Evolutionary conservation across 768 basidiomycete species (phyloP), one percentile per base, ranked within the genome.

Genomic region (Trametes villosa): DNA sequence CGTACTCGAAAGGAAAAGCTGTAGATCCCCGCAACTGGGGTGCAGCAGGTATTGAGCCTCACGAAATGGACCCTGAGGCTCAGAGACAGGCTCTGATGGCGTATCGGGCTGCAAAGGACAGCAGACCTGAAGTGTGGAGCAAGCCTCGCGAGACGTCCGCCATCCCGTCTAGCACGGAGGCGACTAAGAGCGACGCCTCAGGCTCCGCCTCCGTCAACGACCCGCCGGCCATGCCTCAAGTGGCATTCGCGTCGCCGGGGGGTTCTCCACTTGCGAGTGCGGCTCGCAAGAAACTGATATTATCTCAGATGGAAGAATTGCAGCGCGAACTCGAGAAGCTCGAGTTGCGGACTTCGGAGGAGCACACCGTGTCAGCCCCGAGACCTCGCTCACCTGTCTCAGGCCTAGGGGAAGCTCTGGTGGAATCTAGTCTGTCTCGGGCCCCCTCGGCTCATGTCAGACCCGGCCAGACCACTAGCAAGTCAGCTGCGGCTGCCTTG

Each of bases 11-110:
- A 31, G 57, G 57, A 27, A 59, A 51, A 31, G 18, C 29, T 22
- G 34, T 51, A 30, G 57, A 59, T 26, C 38, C 57, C 24, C 40
- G 50, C 6, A 59, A 52, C 31, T 59, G 57, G 57, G 57, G 57
- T 17, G 33, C 29, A 8, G 49, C 31, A 15, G 20, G 22, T 11
- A 52, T 59, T 33, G 49, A 49, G n/a, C 49, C 48, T 3, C 12
- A 41, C 4, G 57, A 59, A 12, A 27, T 59, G 2, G 50, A 59
- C n/a, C 30, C 45, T 9, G 49, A 44, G 17, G 49, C 41, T 20
- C 57, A 59, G 30, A 36, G 31, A 15, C 57, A n/a, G 2, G 30
- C 3, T 18, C 33, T 34, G 9, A 9, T 22, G 8, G 11, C 30
- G 24, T 50, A 38, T n/a, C 1, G 13, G 27, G n/a, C 24, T 17